phyloP scores from a whole-genome alignment of 352 stramenopile genomes.

The Globisporangium emineosum region DNA sequence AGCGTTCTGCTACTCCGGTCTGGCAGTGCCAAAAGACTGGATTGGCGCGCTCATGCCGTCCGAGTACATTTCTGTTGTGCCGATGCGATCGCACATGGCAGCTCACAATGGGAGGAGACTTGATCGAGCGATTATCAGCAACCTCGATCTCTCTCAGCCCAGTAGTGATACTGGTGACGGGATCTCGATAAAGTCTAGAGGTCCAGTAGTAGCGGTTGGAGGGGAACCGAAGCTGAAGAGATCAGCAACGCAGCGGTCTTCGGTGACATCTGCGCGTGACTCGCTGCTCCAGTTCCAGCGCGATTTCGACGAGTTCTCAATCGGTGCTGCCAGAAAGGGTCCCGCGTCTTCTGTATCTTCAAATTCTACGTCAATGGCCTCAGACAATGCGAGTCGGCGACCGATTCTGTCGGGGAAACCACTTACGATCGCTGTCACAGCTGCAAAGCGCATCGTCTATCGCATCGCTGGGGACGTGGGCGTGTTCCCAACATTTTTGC shows the following conservation, averaged over 20 bases:
- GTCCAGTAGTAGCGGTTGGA: too few relatives aligned
- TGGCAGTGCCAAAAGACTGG: conserved; percentile 61
- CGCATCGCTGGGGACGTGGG: conserved; percentile 34
- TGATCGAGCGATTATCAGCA: neutral
- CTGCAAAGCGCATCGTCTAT: conserved; percentile 39
- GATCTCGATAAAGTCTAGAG: neutral
- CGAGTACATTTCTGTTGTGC: conserved; percentile 62
- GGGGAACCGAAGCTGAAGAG: neutral
- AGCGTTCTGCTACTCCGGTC: conserved; percentile 36
- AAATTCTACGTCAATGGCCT: neutral
- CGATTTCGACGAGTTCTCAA: conserved; percentile 1
- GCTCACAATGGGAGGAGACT: neutral
- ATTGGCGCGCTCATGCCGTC: conserved; percentile 62
- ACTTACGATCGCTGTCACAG: conserved; percentile 24
- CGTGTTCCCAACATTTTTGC: conserved; percentile 36
- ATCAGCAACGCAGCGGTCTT: conserved; percentile 1
- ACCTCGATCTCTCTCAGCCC: neutral
- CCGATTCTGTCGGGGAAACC: conserved; percentile 17
- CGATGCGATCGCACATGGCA: conserved; percentile 28
- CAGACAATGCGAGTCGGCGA: neutral
- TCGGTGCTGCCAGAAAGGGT: neutral
- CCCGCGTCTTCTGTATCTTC: neutral
- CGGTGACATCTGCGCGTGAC: conserved; percentile 3
- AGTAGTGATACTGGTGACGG: neutral
- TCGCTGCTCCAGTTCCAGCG: conserved; percentile 18